Base-by-base conservation (phyloP, 2,329 filamentous ascomycete genomes). In the Trichoderma guizhouense region DNA sequence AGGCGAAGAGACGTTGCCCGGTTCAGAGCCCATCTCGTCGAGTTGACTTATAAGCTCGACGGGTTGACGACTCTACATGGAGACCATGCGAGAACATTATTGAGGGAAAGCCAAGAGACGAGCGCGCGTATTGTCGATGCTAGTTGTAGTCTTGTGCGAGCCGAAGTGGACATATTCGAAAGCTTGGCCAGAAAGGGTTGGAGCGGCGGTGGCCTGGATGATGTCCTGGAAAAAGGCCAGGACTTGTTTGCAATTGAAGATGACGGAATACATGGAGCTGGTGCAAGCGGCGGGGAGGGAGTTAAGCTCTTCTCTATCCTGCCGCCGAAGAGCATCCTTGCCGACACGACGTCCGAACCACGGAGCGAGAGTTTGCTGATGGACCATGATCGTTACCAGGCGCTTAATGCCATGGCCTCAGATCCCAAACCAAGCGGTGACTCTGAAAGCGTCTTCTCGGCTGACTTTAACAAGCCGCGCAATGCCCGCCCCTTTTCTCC, bases 111-210 rank as follows among this genome's bases (percentile, higher is more conserved):
- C 77, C 90, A 92, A 79, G 89, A 91, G 75, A 89, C 89, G 74
- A 90, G 88, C 75, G 83, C 80, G 30, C 84, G 84, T 74, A 90
- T 92, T 75, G 85, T 91, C 21, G 90, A 92, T 71, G 88, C 89
- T 21, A 87, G 88, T 76, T 91, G 89, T 76, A 89, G 87, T 73
- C 84, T 92, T 12, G 90, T 91, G 14, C 84, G 90, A 21, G 90
- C 90, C 69, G 90, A 92, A 81, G 88, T 92, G 24, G 90, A 92
- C 79, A 92, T 92, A 32, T 91, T 91, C 72, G 90, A 92, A 81
- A 84, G 87, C 28, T 81, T 92, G 28, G 90, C 90, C 24, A 82
- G 89, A 72, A 92, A 92, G 76, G 90, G 90, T 8, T 92, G 90
- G 90, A 87, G 83, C 24, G 90, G 90, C 47, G 90, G 90, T 34